Evolutionary conservation across 768 basidiomycete genomes (phyloP).

Genomic region (Crepidotus variabilis): DNA sequence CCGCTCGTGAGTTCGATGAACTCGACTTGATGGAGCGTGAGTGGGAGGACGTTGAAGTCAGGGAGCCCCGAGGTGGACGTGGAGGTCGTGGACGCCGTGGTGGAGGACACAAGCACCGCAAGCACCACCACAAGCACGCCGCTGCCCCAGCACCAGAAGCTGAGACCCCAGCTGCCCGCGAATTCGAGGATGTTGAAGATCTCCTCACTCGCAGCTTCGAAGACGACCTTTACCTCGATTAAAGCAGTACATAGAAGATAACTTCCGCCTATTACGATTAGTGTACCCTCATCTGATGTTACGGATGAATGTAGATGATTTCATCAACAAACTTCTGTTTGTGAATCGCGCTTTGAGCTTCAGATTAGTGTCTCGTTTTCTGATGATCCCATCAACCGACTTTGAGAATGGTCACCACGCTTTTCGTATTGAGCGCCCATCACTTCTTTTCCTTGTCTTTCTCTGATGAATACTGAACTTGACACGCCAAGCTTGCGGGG

Average conservation of each 20-base stretch:
- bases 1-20: neutral
- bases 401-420: too few species aligned
- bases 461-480: too few species aligned
- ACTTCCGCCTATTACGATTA: neutral
- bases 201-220: too few species aligned
- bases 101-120: neutral
- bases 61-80: neutral
- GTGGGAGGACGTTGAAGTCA: neutral
- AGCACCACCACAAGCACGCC: too few species aligned
- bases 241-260: neutral
- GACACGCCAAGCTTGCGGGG: too few species aligned
- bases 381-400: too few species aligned
- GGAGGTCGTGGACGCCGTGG: neutral
- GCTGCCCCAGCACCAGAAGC: neutral
- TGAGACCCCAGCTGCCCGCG: neutral
- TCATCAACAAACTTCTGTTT: too few species aligned
- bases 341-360: too few species aligned
- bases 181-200: neutral
- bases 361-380: too few species aligned
- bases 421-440: too few species aligned
- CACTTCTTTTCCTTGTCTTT: too few species aligned
- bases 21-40: neutral
- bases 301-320: neutral
- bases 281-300: neutral
- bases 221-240: neutral